Evolutionary conservation across 73 alveolate genomes (phyloP), one percentile per base, ranked within the genome.

Genomic region (Stentor coeruleus): DNA sequence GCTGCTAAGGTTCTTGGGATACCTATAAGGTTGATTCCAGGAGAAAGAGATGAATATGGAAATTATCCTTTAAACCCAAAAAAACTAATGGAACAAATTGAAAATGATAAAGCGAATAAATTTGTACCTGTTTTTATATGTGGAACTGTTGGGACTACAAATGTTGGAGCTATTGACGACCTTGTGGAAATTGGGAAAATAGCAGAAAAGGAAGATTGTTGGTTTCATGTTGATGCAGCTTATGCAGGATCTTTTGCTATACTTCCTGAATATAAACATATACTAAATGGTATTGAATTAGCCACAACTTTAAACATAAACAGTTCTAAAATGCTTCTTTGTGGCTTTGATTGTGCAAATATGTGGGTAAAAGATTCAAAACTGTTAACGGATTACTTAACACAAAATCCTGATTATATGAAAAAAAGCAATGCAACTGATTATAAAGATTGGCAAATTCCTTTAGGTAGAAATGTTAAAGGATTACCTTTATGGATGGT

Each of bases 151-250:
- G 87, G 87, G 1, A 60, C 85, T 3, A 81, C 87, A 33, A 58
- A 58, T 3, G 28, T 77, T 3, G 35, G 40, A 0, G 84, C 84
- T 4, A 57, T 81, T 6, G 87, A 81, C 84, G 37, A 36, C 3
- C 30, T 59, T 6, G 37, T 0, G 2, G 74, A 57, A 59, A 40
- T 59, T 35, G 86, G 58, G 1, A 20, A 40, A 79, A 35, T 79
- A 4, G 15, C 82, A 1, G 38, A 79, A 57, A 39, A 40, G 59
- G 31, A 35, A 20, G 33, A 40, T 2, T 6, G 28, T 55, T 79
- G 86, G 87, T 1, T 79, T 28, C 86, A 79, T 79, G 33, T 79
- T 26, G 86, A 79, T 3, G 86, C 86, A 26, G 86, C 87, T 20
- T 81, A 81, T 60, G 82, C 87, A n/a, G 87, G 87, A 2, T 11